Base-by-base conservation (phyloP, 2,329 filamentous ascomycete species). In the Fusarium sp. region DNA sequence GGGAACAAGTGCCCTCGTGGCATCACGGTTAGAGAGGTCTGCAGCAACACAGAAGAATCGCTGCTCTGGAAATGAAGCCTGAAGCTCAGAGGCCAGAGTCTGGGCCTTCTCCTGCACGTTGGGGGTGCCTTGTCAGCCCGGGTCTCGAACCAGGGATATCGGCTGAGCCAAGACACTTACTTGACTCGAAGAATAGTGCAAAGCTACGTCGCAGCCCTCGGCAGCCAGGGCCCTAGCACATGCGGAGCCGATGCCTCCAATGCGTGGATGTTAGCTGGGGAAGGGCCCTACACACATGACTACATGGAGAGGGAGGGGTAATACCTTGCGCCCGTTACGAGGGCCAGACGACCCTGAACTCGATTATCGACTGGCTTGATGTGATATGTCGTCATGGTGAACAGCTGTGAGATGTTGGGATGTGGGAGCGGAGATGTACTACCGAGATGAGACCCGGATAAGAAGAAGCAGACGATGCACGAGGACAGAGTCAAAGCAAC, bases 201-300 rank as follows among this genome's bases (percentile, higher is more conserved):
- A 65, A 25, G 74, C 80, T 25, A 83, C 73, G 70, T 83, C 81
- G 36, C 82, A 83, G 1, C 82, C 82, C 42, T 83, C 78, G 6
- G 80, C 78, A 20, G 82, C 82, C 58, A 83, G 70, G 5, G 76
- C 77, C 62, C 71, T 78, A 14, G 80, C 82, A 60, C 77, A 79
- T 1, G 78, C 78, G 7, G 80, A 80, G 10, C 82, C 82, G 22
- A 83, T 83, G 4, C 82, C 82, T 58, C 81, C 82, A 40, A 81
- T 83, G 62, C 69, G 27, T n/a, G 45, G 27, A 40, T 56, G 29
- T 68, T 25, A 70, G 68, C 42, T 50, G n/a, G 59, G 31, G 25
- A 8, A 35, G 38, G 27, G 20, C 13, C n/a, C 13, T n/a, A 18
- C 16, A 22, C 40, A 42, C 13, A 52, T 25, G 16, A 57, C 16